These are phyloP conservation scores for Mortierella sp. DNA, from an alignment of 371 early-diverging fungal genomes.

Conservation along the genomic window DNA sequence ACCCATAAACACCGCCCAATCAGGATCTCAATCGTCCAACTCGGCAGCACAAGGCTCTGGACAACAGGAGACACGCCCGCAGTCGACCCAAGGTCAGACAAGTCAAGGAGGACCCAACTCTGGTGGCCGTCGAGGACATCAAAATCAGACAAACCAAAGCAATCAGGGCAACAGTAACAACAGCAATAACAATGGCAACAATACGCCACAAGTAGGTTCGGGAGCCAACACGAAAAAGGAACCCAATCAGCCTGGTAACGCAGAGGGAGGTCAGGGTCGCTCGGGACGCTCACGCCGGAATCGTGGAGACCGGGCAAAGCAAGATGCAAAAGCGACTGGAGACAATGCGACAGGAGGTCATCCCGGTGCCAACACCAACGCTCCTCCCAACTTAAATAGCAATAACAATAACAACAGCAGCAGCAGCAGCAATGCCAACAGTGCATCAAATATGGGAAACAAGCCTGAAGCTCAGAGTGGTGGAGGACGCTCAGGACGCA, in stretches of 20 bases:
- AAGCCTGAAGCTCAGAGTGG: slow-evolving; percentile 21
- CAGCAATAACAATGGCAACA: neutral
- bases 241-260: neutral
- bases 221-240: neutral
- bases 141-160: slow-evolving; percentile 20
- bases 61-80: neutral
- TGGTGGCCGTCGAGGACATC: slow-evolving; percentile 38
- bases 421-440: neutral
- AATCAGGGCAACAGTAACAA: slow-evolving; percentile 17
- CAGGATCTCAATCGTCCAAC: neutral
- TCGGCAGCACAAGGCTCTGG: neutral
- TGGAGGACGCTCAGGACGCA: slow-evolving; percentile 34
- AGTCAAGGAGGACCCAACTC: slow-evolving; percentile 15
- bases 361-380: neutral
- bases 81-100: neutral
- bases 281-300: slow-evolving; percentile 10
- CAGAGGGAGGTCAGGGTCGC: neutral
- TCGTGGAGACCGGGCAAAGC: slow-evolving; percentile 7
- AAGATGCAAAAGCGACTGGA: neutral
- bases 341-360: neutral
- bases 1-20: slow-evolving; percentile 15
- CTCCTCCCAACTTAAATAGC: neutral
- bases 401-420: neutral
- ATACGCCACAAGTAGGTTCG: neutral
- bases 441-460: neutral